A percentile compares a stretch with the other conserved stretches of the same genome.
Evolutionary conservation across 2,329 filamentous ascomycete species (phyloP).

Genomic region (Trichophyton verrucosum): DNA sequence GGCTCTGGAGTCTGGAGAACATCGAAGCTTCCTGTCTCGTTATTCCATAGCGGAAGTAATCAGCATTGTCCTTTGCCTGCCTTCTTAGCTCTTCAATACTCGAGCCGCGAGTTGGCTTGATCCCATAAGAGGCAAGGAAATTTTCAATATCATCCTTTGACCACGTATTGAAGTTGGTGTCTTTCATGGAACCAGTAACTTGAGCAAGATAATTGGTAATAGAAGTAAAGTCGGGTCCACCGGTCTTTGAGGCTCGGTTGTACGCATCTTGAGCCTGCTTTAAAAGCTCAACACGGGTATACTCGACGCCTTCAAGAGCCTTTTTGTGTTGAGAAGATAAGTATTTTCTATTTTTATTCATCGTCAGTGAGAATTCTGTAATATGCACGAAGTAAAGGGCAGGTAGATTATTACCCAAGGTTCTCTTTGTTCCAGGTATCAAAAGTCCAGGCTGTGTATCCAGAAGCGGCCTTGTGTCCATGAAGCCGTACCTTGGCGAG

Average conservation of each 20-base stretch:
- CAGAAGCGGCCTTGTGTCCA: conserved; percentile 55
- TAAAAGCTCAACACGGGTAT: conserved; percentile 60
- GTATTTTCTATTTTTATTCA: conserved; percentile 31
- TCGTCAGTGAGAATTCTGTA: neutral
- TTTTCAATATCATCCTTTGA: conserved; percentile 58
- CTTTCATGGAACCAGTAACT: conserved; percentile 54
- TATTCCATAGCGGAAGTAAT: conserved; percentile 67
- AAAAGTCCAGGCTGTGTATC: conserved; percentile 64
- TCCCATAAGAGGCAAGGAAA: conserved; percentile 67
- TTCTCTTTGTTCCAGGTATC: conserved; percentile 64
- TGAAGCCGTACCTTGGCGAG: conserved; percentile 62
- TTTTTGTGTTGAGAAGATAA: conserved; percentile 39
- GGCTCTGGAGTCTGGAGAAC: conserved; percentile 47
- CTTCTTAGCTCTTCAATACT: conserved; percentile 58
- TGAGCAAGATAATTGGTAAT: conserved; percentile 58
- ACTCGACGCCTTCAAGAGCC: conserved; percentile 49
- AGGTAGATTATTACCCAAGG: conserved; percentile 38
- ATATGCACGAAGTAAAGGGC: neutral
- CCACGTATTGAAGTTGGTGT: conserved; percentile 59
- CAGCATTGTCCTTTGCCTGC: conserved; percentile 57
- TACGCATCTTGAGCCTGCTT: conserved; percentile 41
- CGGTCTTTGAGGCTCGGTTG: conserved; percentile 36
- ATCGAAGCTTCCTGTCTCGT: conserved; percentile 51
- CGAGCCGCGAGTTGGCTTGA: conserved; percentile 55
- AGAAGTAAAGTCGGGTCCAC: conserved; percentile 43